phyloP scores from a whole-genome alignment of 2,329 filamentous ascomycete species.

The Esteya vermicola region DNA sequence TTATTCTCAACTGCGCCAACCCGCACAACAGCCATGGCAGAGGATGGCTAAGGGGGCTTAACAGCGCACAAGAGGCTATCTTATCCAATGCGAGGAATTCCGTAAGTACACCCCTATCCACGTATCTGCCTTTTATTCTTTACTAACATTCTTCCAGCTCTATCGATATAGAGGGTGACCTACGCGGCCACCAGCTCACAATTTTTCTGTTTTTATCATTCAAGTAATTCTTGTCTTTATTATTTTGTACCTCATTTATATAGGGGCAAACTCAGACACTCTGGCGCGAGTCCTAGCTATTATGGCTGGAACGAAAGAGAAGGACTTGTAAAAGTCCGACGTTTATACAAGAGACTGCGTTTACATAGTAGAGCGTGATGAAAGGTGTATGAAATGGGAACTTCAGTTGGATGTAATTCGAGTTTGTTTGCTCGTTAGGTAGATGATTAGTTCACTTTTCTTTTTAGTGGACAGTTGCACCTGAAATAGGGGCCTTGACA shows the following conservation, averaged over 20 bases:
- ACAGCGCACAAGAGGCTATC: too few species aligned
- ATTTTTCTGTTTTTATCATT: too few species aligned
- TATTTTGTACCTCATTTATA: neutral
- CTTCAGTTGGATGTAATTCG: too few species aligned
- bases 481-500: too few species aligned
- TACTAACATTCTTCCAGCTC: neutral
- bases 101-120: neutral
- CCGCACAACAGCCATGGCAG: too few species aligned
- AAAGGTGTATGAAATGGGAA: too few species aligned
- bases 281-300: neutral
- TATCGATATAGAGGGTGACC: neutral
- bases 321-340: neutral
- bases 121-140: neutral
- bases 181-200: neutral
- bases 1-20: too few species aligned
- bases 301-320: neutral
- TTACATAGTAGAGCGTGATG: too few species aligned
- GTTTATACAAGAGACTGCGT: neutral
- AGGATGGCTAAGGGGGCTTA: too few species aligned
- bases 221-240: neutral
- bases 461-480: too few species aligned
- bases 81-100: neutral
- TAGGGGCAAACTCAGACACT: neutral
- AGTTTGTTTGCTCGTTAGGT: too few species aligned
- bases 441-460: too few species aligned